phyloP scores from a whole-genome alignment of 2,329 filamentous ascomycete genomes.

The Bipolaris cookei region DNA sequence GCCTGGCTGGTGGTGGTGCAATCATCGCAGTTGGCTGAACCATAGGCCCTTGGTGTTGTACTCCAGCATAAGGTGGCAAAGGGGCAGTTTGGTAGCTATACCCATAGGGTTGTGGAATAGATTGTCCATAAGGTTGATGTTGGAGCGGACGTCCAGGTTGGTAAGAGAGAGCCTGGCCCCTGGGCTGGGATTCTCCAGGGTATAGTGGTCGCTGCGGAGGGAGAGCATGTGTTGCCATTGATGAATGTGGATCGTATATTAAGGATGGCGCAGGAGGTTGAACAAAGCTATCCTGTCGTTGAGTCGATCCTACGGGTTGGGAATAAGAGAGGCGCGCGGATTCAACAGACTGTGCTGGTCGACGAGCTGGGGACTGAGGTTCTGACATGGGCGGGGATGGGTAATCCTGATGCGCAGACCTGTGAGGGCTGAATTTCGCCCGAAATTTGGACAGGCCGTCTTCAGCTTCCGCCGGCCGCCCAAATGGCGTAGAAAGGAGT shows the following conservation, averaged over 20 bases:
- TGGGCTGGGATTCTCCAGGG: conserved; percentile 37
- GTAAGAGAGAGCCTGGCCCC: conserved; percentile 34
- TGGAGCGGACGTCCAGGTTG: conserved; percentile 35
- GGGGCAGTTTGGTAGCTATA: conserved; percentile 38
- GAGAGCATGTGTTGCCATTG: conserved; percentile 25
- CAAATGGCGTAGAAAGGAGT: conserved; percentile 46
- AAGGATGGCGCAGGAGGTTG: conserved; percentile 35
- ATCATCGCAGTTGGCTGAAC: conserved; percentile 43
- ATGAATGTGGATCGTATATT: conserved; percentile 35
- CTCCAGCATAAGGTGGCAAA: conserved; percentile 34
- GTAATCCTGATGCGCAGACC: conserved; percentile 50
- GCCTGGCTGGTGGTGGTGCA: conserved; percentile 38
- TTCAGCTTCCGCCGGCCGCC: conserved; percentile 47
- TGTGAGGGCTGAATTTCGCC: conserved; percentile 44
- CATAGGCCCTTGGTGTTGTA: conserved; percentile 40
- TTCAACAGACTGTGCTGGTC: conserved; percentile 45
- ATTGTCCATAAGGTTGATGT: conserved; percentile 33
- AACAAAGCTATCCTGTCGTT: conserved; percentile 34
- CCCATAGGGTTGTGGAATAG: conserved; percentile 35
- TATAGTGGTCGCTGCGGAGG: conserved; percentile 39
- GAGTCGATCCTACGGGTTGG: conserved; percentile 29
- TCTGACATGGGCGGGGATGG: conserved; percentile 61
- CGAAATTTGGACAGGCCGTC: conserved; percentile 44
- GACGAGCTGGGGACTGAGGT: conserved; percentile 53
- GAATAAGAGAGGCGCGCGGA: conserved; percentile 39